These are phyloP conservation scores for Diversispora epigaea DNA, from an alignment of 192 early-diverging fungal genomes.

Conservation along the genomic window DNA sequence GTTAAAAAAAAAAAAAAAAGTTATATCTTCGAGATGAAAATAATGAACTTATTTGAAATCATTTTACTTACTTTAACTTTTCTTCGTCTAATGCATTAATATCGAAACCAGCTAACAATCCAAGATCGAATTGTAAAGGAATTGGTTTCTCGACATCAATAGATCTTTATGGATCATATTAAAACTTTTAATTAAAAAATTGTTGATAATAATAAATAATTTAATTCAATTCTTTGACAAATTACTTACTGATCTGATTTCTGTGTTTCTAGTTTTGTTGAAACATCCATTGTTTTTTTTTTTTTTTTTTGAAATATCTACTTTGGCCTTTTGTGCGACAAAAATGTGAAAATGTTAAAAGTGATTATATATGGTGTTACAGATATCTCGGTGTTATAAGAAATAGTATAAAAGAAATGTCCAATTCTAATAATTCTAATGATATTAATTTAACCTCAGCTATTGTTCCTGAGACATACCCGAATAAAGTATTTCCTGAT, in stretches of 20 bases:
- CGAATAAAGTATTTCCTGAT: constrained; percentile 10
- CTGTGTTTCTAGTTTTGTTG: constrained; percentile 38
- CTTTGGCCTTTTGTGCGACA: too few relatives aligned
- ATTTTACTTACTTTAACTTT: constrained; percentile 46
- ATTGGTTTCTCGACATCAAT: constrained; percentile 77
- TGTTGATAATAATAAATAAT: neutral
- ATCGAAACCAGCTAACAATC: constrained; percentile 80
- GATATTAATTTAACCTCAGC: too few relatives aligned
- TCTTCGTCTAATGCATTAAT: constrained; percentile 73
- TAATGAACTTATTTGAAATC: neutral
- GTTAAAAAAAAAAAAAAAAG: too few relatives aligned
- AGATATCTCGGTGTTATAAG: too few relatives aligned
- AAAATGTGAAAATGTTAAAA: too few relatives aligned
- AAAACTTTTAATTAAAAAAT: neutral
- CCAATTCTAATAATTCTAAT: too few relatives aligned
- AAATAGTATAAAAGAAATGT: too few relatives aligned
- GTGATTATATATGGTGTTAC: too few relatives aligned
- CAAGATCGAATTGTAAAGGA: constrained; percentile 86
- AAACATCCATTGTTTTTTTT: constrained; percentile 39
- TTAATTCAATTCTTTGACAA: neutral
- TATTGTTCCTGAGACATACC: too few relatives aligned
- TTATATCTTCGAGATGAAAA: too few relatives aligned
- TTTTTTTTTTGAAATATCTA: neutral
- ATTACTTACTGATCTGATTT: constrained; percentile 45
- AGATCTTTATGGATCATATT: constrained; percentile 44